These are phyloP conservation scores for Tuber aestivum DNA, from an alignment of 495 filamentous ascomycete species.

Conservation along the genomic window DNA sequence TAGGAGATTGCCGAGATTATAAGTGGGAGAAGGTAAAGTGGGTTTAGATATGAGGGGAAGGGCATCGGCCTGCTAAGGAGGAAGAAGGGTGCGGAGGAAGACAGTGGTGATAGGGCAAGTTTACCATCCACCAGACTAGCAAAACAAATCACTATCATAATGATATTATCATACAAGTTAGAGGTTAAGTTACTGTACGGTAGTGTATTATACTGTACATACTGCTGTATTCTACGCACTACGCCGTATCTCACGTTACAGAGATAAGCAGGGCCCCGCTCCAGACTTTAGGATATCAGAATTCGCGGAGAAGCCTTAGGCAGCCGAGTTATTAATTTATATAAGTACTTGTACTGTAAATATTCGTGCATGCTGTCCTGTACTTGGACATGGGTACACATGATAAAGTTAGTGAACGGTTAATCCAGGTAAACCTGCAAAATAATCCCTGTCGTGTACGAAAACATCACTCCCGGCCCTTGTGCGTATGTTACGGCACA, in stretches of 20 bases:
- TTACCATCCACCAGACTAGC: background rate
- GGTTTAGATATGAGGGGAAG: background rate
- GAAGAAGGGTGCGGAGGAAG: background rate
- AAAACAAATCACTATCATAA: background rate
- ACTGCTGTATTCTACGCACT: background rate
- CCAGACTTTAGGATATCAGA: background rate
- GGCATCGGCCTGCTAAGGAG: background rate
- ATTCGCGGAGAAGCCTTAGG: background rate
- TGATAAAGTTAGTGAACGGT: background rate
- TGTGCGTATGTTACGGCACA: background rate
- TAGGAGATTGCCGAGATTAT: background rate
- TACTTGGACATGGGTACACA: background rate
- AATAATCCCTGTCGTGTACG: background rate
- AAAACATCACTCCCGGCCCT: background rate
- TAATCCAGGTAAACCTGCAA: background rate
- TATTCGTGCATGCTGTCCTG: background rate
- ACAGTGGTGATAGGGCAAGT: background rate
- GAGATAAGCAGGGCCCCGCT: background rate
- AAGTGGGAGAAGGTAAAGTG: background rate
- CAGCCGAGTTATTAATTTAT: background rate
- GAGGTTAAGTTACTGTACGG: background rate
- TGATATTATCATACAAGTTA: too few relatives aligned
- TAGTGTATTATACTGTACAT: too few relatives aligned
- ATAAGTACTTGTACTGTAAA: background rate
- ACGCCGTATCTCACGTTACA: background rate